Evolutionary conservation across 23 red algal genomes (phyloP), one percentile per base, ranked within the genome.

Genomic region (Gracilariopsis chorda): DNA sequence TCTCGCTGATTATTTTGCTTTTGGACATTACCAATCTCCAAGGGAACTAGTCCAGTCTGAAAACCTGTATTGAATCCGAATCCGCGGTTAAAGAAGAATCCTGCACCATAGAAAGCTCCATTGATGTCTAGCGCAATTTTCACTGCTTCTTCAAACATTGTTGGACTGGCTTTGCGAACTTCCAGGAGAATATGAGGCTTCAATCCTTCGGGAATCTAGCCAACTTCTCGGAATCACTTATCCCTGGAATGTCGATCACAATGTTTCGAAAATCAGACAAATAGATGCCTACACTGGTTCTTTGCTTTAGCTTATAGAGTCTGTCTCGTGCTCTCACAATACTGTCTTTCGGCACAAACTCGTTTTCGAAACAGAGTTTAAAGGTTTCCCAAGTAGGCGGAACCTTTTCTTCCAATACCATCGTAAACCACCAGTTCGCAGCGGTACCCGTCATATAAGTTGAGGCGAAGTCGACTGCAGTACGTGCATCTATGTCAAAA

Each of bases 31-130:
- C 57, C 57, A 32, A 62, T 62, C 57, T 62, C 5, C 57, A 62
- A 32, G 25, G 57, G 57, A 9, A 62, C 35, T 32, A 32, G 57
- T 32, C 57, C 57, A 32, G 57, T 32, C 8, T 24, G 25, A 62
- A 32, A 32, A 32, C 57, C 8, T 32, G 28, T 62, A 32, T 5
- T 62, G 57, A 32, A 32, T 32, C 28, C 28, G 28, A 32, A 62
- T 9, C 57, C 57, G 28, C 57, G 28, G 57, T 32, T 14, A 62
- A 32, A 32, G 57, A 62, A 14, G 57, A 62, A 62, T 4, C 57
- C 57, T 62, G 57, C 57, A 62, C 57, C 57, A 32, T 62, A 62
- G 35, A 62, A 62, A 32, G 57, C 57, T 62, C 57, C 57, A 62
- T 62, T 32, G n/a, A n/a, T n/a, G n/a, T 62, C 35, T 32, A 62